Conservation (phyloP, 2,329 filamentous ascomycete genomes). For the Lachnellula suecica region DNA sequence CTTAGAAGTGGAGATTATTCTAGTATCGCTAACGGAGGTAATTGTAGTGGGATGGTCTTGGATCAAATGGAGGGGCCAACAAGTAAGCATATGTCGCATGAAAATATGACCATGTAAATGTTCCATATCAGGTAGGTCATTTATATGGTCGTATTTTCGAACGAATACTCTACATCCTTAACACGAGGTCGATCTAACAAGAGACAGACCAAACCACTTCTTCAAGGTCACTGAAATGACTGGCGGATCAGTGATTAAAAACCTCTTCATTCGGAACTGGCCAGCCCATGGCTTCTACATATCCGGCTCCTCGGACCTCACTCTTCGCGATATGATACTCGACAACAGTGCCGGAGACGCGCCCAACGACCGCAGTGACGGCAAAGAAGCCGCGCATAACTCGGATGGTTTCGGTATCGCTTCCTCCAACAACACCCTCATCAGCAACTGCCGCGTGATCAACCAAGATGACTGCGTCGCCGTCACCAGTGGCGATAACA, state of each 20-base stretch:
- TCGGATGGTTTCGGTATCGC: slow-evolving; percentile 54
- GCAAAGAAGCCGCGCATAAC: slow-evolving; percentile 40
- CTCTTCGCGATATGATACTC: slow-evolving; percentile 50
- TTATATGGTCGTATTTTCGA: too few species aligned
- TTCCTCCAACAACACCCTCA: slow-evolving; percentile 43
- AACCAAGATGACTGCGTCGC: slow-evolving; percentile 36
- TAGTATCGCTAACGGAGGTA: too few species aligned
- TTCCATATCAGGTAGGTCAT: too few species aligned
- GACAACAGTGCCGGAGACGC: slow-evolving; percentile 55
- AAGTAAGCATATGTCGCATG: too few species aligned
- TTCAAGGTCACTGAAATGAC: slow-evolving; percentile 50
- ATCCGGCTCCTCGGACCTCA: slow-evolving; percentile 41
- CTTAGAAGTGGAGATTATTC: too few species aligned
- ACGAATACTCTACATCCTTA: too few species aligned
- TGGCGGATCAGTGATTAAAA: slow-evolving; percentile 46
- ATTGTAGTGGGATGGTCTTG: slow-evolving; percentile 65
- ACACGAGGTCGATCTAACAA: too few species aligned
- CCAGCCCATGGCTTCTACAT: slow-evolving; percentile 52
- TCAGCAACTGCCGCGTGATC: slow-evolving; percentile 22
- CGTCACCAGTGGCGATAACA: slow-evolving; percentile 32
- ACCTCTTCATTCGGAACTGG: slow-evolving; percentile 51
- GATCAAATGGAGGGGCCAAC: slow-evolving; percentile 51
- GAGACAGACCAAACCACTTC: slow-evolving; percentile 60
- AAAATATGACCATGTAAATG: too few species aligned
- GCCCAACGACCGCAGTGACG: slow-evolving; percentile 30